phyloP scores from a whole-genome alignment of 1,284 basidiomycete species.

The Cutaneotrichosporon mucoides region DNA sequence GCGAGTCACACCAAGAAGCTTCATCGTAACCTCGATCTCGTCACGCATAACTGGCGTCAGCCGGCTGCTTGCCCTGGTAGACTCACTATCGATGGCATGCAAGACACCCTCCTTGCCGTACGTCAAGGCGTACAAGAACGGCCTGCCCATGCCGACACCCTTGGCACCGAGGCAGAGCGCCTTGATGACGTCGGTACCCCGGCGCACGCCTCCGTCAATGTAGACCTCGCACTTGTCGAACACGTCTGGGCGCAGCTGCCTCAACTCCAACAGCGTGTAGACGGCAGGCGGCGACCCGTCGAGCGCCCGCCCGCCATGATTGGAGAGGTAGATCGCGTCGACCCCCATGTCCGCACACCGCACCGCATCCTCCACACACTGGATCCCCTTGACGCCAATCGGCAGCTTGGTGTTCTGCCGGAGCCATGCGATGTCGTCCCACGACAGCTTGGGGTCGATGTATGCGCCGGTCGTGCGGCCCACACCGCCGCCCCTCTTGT shows the following conservation, averaged over 20 bases:
- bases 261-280: conserved; percentile 49
- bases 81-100: conserved; percentile 50
- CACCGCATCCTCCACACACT: conserved; percentile 49
- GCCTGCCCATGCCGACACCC: conserved; percentile 51
- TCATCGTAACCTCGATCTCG: conserved; percentile 70
- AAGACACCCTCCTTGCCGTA: conserved; percentile 50
- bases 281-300: conserved; percentile 49
- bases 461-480: conserved; percentile 48
- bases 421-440: conserved; percentile 48
- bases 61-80: neutral
- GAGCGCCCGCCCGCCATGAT: conserved; percentile 41
- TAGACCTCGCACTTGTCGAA: conserved; percentile 47
- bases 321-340: conserved; percentile 50
- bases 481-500: conserved; percentile 48
- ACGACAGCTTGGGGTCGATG: conserved; percentile 45
- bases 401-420: conserved; percentile 42
- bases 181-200: conserved; percentile 53
- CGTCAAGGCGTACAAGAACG: conserved; percentile 49
- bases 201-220: conserved; percentile 52
- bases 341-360: conserved; percentile 48
- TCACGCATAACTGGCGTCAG: conserved; percentile 1
- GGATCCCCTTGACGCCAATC: conserved; percentile 49
- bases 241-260: conserved; percentile 47
- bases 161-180: conserved; percentile 53
- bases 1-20: conserved; percentile 67